Evolutionary conservation across 768 basidiomycete species (phyloP).

Genomic region (Pisolithus tinctorius): DNA sequence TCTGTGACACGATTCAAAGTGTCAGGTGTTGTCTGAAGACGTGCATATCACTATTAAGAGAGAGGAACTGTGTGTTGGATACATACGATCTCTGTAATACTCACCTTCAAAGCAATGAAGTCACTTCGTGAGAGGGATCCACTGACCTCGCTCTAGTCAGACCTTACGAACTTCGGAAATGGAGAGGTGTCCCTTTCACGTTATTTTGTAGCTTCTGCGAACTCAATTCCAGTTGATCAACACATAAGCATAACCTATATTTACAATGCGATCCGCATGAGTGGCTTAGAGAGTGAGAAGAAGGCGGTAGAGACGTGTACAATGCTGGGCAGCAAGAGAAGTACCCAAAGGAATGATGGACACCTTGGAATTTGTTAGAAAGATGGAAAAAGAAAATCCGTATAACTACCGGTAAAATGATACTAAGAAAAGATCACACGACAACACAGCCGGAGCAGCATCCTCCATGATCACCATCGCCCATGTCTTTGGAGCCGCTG

Average conservation of each 20-base stretch:
- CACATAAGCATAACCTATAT: constrained; percentile 18
- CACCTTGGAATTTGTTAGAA: neutral
- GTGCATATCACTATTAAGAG: too few species aligned
- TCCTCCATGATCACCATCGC: constrained; percentile 47
- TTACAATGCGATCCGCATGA: constrained; percentile 16
- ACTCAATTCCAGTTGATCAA: neutral
- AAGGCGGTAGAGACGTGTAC: constrained; percentile 9
- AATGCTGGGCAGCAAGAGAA: constrained; percentile 6
- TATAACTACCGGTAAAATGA: neutral
- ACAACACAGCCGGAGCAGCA: constrained; percentile 72
- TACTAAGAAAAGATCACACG: constrained; percentile 22
- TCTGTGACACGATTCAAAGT: too few species aligned
- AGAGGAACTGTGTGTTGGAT: too few species aligned
- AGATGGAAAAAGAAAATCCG: constrained; percentile 7
- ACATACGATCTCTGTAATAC: too few species aligned
- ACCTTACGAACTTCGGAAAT: too few species aligned
- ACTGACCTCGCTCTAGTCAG: too few species aligned
- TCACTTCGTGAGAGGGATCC: too few species aligned
- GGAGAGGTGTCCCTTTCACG: too few species aligned
- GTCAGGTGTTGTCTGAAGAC: too few species aligned
- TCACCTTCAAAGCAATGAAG: too few species aligned
- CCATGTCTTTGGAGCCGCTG: constrained; percentile 34
- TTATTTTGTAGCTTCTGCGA: neutral
- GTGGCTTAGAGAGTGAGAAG: constrained; percentile 2
- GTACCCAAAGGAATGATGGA: constrained; percentile 1